phyloP scores from a whole-genome alignment of 2,329 filamentous ascomycete species.

The Amauroascus verrucosus region DNA sequence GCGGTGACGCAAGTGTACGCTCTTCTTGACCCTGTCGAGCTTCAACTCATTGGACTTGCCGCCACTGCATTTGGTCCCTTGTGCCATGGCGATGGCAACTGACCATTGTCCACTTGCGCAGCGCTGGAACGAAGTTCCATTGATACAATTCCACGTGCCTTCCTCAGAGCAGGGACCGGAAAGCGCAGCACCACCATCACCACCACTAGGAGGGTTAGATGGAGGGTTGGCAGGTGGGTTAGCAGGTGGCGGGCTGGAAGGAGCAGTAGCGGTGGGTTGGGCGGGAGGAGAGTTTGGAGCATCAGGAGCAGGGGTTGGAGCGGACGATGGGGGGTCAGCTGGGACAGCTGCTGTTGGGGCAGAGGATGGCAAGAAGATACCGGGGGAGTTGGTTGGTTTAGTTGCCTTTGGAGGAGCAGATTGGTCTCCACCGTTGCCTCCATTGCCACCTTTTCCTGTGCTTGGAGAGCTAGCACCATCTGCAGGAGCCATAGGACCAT shows the following conservation, averaged over 20 bases:
- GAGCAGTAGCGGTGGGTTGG: slow-evolving; percentile 1
- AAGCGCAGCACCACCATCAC: slow-evolving; percentile 8
- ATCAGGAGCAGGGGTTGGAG: slow-evolving; percentile 7
- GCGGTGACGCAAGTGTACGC: slow-evolving; percentile 23
- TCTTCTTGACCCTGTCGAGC: slow-evolving; percentile 15
- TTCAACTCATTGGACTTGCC: slow-evolving; percentile 6
- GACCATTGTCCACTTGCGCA: slow-evolving; percentile 53
- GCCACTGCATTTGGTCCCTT: slow-evolving; percentile 44
- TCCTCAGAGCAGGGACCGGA: slow-evolving; percentile 39
- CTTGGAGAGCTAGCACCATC: slow-evolving; percentile 24
- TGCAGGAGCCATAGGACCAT: slow-evolving; percentile 23
- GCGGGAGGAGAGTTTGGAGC: slow-evolving; percentile 1
- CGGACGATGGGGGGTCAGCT: slow-evolving; percentile 6
- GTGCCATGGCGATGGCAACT: slow-evolving; percentile 39
- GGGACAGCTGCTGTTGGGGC: slow-evolving; percentile 10
- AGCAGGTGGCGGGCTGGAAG: neutral
- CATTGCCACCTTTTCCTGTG: slow-evolving; percentile 15
- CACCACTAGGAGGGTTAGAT: neutral
- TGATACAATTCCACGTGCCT: slow-evolving; percentile 51
- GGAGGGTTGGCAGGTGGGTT: neutral
- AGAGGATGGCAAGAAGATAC: slow-evolving; percentile 9
- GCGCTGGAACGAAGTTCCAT: slow-evolving; percentile 49
- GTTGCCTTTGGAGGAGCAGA: neutral
- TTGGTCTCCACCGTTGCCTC: slow-evolving; percentile 14
- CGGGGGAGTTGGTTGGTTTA: slow-evolving; percentile 2